phyloP scores from a whole-genome alignment of 257 asterid species.

The Solanum dulcamara region DNA sequence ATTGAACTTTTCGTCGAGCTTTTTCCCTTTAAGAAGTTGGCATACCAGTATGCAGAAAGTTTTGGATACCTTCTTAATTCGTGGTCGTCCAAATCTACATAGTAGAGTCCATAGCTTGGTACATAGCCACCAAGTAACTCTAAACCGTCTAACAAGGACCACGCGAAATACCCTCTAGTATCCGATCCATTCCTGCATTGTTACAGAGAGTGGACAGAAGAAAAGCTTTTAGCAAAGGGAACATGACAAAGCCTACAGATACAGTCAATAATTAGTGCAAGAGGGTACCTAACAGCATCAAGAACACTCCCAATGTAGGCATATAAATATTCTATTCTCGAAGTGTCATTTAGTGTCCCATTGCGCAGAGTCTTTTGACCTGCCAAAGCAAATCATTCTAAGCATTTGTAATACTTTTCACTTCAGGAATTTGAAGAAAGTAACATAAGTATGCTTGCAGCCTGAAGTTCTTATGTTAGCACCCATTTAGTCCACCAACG shows the following conservation, averaged over 20 bases:
- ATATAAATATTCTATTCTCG: slow-evolving; percentile 7
- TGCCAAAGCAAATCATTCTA: not conserved
- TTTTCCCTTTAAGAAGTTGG: slow-evolving; percentile 33
- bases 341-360: slow-evolving; percentile 5
- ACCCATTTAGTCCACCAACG: not conserved
- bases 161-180: slow-evolving; percentile 36
- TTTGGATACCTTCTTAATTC: slow-evolving; percentile 28
- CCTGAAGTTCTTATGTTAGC: not conserved
- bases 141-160: slow-evolving; percentile 53
- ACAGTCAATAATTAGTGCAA: not conserved
- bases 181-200: slow-evolving; percentile 42
- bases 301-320: slow-evolving; percentile 20
- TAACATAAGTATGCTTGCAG: not conserved
- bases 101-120: slow-evolving; percentile 28
- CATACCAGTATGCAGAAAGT: slow-evolving; percentile 38
- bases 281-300: slow-evolving; percentile 18
- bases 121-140: slow-evolving; percentile 34
- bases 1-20: not conserved
- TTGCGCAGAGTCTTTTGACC: slow-evolving; percentile 1
- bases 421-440: not conserved
- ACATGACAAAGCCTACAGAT: not conserved
- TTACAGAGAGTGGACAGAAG: not conserved
- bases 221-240: not conserved
- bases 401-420: not conserved
- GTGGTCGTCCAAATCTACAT: slow-evolving; percentile 48